These are phyloP conservation scores for Clohesyomyces aquaticus DNA, from an alignment of 495 filamentous ascomycete species.

Conservation along the genomic window DNA sequence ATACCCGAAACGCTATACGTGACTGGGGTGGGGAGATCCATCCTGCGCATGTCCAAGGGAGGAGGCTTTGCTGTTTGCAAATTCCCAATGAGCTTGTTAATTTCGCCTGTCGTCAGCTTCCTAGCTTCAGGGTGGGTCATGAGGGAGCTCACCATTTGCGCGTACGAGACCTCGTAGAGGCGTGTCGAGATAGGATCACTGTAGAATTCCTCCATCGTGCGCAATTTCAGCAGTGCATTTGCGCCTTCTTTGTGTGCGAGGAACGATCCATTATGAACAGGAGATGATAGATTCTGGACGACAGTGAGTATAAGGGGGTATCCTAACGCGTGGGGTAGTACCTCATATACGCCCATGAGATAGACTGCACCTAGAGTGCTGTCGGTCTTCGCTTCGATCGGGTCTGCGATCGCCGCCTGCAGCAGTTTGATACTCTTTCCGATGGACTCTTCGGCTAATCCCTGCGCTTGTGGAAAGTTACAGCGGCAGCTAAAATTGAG, in stretches of 20 bases:
- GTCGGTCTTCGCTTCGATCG: constrained; percentile 13
- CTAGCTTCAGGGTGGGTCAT: constrained; percentile 4
- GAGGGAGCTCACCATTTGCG: constrained; percentile 19
- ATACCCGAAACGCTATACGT: constrained; percentile 21
- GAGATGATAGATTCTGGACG: constrained; percentile 25
- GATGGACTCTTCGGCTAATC: constrained; percentile 18
- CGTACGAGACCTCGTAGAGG: constrained; percentile 21
- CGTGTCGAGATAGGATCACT: constrained; percentile 17
- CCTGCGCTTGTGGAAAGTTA: constrained; percentile 18
- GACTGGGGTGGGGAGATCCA: background rate
- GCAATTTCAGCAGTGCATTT: constrained; percentile 23
- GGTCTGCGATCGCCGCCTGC: constrained; percentile 20
- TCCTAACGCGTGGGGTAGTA: background rate
- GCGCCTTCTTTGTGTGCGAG: constrained; percentile 26
- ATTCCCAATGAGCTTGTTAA: constrained; percentile 21
- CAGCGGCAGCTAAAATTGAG: constrained; percentile 22
- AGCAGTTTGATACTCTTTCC: constrained; percentile 30
- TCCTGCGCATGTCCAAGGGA: constrained; percentile 1
- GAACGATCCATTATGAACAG: constrained; percentile 14
- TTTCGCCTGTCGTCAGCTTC: background rate
- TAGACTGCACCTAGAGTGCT: constrained; percentile 21
- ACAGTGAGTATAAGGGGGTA: background rate
- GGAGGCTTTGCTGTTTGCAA: constrained; percentile 14
- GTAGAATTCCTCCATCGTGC: constrained; percentile 17
- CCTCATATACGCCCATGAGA: constrained; percentile 34